Evolutionary conservation across 2,329 filamentous ascomycete species (phyloP).

Genomic region (Ophiostoma angusticollis): DNA sequence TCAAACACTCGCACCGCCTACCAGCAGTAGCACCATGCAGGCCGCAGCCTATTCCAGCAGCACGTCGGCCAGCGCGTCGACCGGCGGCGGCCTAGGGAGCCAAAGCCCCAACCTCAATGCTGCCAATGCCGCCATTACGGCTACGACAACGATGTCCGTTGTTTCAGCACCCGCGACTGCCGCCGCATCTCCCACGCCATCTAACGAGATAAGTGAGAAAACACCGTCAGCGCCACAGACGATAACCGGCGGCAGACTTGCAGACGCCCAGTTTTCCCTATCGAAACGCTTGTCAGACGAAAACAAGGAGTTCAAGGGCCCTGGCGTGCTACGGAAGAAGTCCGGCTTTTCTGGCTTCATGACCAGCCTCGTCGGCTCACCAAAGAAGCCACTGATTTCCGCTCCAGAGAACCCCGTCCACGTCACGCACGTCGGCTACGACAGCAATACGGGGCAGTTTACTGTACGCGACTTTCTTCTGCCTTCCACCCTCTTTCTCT

Average conservation of each 20-base stretch:
- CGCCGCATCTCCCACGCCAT: slow-evolving; percentile 10
- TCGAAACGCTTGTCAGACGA: slow-evolving; percentile 75
- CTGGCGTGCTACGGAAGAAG: slow-evolving; percentile 60
- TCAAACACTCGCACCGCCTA: slow-evolving; percentile 39
- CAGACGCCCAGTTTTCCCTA: slow-evolving; percentile 35
- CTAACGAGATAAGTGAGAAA: slow-evolving; percentile 32
- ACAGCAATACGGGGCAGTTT: slow-evolving; percentile 91
- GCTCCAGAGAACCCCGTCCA: slow-evolving; percentile 95
- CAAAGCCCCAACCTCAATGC: slow-evolving; percentile 16
- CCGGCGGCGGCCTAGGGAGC: neutral
- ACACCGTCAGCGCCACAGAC: slow-evolving; percentile 21
- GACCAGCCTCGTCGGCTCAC: slow-evolving; percentile 70
- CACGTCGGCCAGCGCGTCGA: neutral
- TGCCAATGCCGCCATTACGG: slow-evolving; percentile 1
- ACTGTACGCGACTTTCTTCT: slow-evolving; percentile 55
- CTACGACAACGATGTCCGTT: slow-evolving; percentile 3
- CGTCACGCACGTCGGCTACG: slow-evolving; percentile 94
- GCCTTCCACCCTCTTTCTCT: neutral
- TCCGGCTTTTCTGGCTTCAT: slow-evolving; percentile 80
- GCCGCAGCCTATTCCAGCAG: slow-evolving; percentile 48
- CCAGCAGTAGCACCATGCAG: slow-evolving; percentile 43
- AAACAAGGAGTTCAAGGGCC: slow-evolving; percentile 46
- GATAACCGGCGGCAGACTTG: slow-evolving; percentile 15
- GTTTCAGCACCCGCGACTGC: slow-evolving; percentile 9
- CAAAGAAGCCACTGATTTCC: slow-evolving; percentile 88